A percentile compares a stretch with the other conserved stretches of the same genome.
These are phyloP conservation scores for Balamuthia mandrillaris DNA, from an alignment of 208 protist genomes.

Conservation along the genomic window DNA sequence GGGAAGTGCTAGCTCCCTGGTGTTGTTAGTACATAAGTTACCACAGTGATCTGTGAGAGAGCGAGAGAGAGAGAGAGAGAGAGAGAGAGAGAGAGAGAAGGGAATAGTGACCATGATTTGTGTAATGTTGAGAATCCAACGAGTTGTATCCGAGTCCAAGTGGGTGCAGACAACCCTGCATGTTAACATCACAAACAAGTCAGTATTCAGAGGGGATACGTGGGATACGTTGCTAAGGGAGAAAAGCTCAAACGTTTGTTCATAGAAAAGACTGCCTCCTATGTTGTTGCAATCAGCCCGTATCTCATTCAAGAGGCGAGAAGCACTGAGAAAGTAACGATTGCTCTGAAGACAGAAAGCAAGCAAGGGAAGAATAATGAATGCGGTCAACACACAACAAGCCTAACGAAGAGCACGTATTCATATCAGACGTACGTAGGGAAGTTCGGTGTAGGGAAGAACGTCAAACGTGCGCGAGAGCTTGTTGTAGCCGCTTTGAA, in stretches of 20 bases:
- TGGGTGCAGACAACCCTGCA: constrained; percentile 3
- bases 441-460: constrained; percentile 12
- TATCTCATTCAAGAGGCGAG: not conserved
- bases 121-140: constrained; percentile 22
- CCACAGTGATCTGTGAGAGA: not conserved
- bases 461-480: constrained; percentile 11
- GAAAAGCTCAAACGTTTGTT: not conserved
- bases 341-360: not conserved
- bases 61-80: not conserved
- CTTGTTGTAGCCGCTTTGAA: not conserved
- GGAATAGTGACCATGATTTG: no score
- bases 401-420: not conserved
- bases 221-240: no score
- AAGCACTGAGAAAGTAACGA: not conserved
- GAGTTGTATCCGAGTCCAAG: not conserved
- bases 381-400: not conserved
- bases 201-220: not conserved
- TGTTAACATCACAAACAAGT: not conserved
- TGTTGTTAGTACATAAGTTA: not conserved
- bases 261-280: not conserved
- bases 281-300: not conserved
- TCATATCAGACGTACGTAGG: not conserved
- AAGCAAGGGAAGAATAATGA: not conserved
- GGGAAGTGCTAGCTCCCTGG: not conserved
- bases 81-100: not conserved